Base-by-base conservation (phyloP, 495 filamentous ascomycete species). In the Viridothelium virens region DNA sequence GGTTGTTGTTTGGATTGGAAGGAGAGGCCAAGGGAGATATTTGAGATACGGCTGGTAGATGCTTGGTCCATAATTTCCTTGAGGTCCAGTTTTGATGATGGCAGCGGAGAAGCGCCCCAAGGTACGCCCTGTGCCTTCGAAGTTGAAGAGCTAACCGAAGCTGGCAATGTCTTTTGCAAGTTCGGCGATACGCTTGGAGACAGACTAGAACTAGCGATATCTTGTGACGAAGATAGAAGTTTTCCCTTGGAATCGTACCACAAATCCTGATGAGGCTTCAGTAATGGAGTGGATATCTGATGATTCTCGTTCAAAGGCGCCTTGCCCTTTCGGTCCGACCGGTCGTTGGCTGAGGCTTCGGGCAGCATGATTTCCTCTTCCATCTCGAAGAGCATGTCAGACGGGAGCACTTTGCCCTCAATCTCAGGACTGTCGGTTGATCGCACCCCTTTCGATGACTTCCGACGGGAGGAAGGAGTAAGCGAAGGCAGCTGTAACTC, bases 341-440 rank as follows among this genome's bases (percentile, higher is more conserved):
- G 31, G 10, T 14, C 53, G 7, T 59, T 33, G 31, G n/a, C 5
- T 7, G 53, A 11, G 7, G 53, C 25, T 59, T 7, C 53, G 9
- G 53, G 53, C 33, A 59, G 53, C 31, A 34, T 59, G 1, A 70
- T 66, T 53, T 76, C 79, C 48, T 93, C 91, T 65, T 96, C 92
- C 91, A 96, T 96, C 67, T 91, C 87, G 72, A 96, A 96, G 79
- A 96, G 94, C 46, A 96, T 79, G 68, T 96, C 91, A n/a, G 79
- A 77, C 1, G 79, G 76, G 0, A 88, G 91, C 31, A 80, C 81
- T 67, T 84, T 89, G 0, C 86, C 79, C 65, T 82, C 31, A 36
- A 59, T 59, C 31, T 59, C 53, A 10, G 53, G 53, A 14, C 53
- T 59, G 14, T 34, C 18, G 6, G 53, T 36, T 36, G 53, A 36